Evolutionary conservation across 1,284 basidiomycete genomes (phyloP), one percentile per base, ranked within the genome.

Genomic region (Melampsora occidentalis): DNA sequence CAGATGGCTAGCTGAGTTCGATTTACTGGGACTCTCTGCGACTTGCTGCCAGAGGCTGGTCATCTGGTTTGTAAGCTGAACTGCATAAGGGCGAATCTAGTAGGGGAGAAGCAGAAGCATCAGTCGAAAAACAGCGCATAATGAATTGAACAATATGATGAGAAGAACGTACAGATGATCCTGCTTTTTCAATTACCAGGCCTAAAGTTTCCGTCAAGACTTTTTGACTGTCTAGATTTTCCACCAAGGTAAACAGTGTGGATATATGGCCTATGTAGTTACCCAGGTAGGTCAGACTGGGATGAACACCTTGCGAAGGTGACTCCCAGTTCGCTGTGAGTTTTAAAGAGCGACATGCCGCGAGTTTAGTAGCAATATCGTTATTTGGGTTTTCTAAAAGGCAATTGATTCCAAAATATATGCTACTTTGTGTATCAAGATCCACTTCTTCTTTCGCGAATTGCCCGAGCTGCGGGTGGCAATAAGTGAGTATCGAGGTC

Each of bases 21-120:
- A 63, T 33, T 64, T 71, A 71, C 70, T 71, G n/a, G 70, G 70
- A 51, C 70, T 71, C 49, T 71, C 70, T 18, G 22, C 48, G 25
- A 71, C 70, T 71, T 71, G 61, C 62, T 71, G 70, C 70, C 70
- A 71, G 46, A 71, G 70, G 33, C 48, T 33, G 49, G 70, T 62
- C 61, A 71, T 63, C 20, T 51, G 61, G 22, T 62, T 49, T n/a
- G 25, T 46, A n/a, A 71, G 61, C 61, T 71, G 59, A 20, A 31
- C 28, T 28, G 70, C 39, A 64, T 71, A 71, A 64, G 70, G 70
- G 33, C 28, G 16, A 35, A 71, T 71, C 70, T 71, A 48, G 22
- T 71, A 48, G 22, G 59, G 22, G 10, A 61, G 53, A 64, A 64
- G 42, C 16, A 39, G 33, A 28, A 57, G 25, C n/a, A 39, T n/a